Evolutionary conservation across 2,329 filamentous ascomycete species (phyloP).

Genomic region (Clonostachys byssicola): DNA sequence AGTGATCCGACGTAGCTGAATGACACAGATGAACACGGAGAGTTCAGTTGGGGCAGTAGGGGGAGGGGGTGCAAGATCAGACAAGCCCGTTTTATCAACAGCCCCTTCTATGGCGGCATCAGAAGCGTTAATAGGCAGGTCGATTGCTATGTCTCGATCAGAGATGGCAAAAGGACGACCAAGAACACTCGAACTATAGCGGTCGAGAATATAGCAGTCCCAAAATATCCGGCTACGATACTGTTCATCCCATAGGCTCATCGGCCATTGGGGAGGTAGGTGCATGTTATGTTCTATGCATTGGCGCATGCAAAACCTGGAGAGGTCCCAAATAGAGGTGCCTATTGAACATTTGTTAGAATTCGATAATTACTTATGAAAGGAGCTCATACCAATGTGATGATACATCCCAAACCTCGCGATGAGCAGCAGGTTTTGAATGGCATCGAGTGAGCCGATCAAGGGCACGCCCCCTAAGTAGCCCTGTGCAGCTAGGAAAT

Average conservation of each 20-base stretch:
- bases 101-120: slow-evolving; percentile 21
- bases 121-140: slow-evolving; percentile 24
- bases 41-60: slow-evolving; percentile 2
- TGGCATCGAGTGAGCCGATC: slow-evolving; percentile 21
- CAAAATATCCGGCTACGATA: slow-evolving; percentile 33
- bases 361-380: no score
- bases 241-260: slow-evolving; percentile 22
- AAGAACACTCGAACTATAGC: slow-evolving; percentile 34
- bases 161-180: slow-evolving; percentile 33
- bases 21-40: slow-evolving; percentile 26
- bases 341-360: slow-evolving; percentile 6
- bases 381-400: slow-evolving; percentile 21
- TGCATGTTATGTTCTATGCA: slow-evolving; percentile 32
- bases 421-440: slow-evolving; percentile 33
- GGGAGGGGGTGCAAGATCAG: neutral
- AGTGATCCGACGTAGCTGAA: slow-evolving; percentile 31
- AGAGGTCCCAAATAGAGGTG: slow-evolving; percentile 32
- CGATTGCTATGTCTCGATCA: slow-evolving; percentile 28
- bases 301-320: slow-evolving; percentile 29
- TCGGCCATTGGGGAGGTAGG: slow-evolving; percentile 2
- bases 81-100: neutral
- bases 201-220: slow-evolving; percentile 37
- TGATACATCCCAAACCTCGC: slow-evolving; percentile 33
- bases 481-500: slow-evolving; percentile 27
- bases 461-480: slow-evolving; percentile 20